Evolutionary conservation across 331 rosid genomes (phyloP), one percentile per base, ranked within the genome.

Genomic region (Dryas integrifolia): DNA sequence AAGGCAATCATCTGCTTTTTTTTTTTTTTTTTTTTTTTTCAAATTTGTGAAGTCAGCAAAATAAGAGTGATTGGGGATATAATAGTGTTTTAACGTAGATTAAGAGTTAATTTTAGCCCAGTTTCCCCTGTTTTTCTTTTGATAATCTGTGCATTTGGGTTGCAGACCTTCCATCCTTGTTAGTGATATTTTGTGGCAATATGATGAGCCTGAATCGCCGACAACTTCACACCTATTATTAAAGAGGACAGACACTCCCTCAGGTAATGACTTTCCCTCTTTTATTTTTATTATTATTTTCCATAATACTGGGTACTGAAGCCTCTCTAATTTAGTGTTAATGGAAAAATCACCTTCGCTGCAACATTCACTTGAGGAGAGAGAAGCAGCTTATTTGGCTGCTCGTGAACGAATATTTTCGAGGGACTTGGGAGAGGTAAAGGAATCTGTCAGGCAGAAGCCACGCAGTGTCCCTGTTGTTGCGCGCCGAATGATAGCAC

Each of bases 401-500:
- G 96, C 97, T 53, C 98, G 98, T 2, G 92, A 89, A 80, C 83
- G 99, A 72, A 92, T 95, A 71, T 92, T 92, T 81, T 88, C 95
- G 4, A 30, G 72, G 84, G 79, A 73, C 72, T 70, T 75, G 75
- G 92, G 86, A 43, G 90, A 82, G 5, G 82, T 15, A n/a, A 84
- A 86, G 51, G 90, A 88, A 71, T 80, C 92, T 1, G 21, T 79
- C 62, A 85, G 79, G 77, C 92, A 75, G 81, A 88, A 79, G 82
- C 97, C 96, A 51, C 96, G 96, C 11, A 81, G 63, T 58, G 85
- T 67, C 67, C 97, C 97, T 10, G 92, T 82, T 70, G 99, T 92
- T 60, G 98, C 98, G 58, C 98, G 90, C 53, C 82, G 98, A 68
- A 95, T 95, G 98, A 95, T 95, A 80, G 96, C 97, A 1, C 99